phyloP scores from a whole-genome alignment of 352 stramenopile genomes.

The Phytopythium litorale region DNA sequence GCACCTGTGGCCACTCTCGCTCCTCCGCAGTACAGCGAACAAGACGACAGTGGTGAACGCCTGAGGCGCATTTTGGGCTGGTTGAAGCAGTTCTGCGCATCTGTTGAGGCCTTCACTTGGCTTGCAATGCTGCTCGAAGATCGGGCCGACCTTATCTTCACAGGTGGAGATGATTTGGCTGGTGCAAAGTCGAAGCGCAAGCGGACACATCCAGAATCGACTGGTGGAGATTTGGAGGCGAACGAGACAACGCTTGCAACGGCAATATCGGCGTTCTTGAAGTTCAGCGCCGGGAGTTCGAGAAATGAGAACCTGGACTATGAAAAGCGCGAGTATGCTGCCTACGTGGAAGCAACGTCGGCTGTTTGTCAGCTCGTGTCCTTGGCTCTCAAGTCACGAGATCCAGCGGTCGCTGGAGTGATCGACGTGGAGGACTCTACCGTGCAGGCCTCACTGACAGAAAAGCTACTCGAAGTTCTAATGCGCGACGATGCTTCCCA shows the following conservation, averaged over 20 bases:
- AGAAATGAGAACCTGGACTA: neutral
- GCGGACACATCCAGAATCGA: neutral
- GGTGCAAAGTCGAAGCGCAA: neutral
- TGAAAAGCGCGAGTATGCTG: neutral
- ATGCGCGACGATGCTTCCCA: neutral
- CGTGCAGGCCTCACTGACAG: neutral
- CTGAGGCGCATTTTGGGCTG: slow-evolving; percentile 32
- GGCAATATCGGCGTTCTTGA: neutral
- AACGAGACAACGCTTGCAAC: neutral
- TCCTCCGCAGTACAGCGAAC: slow-evolving; percentile 10
- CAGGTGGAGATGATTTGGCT: neutral
- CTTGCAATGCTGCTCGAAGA: slow-evolving; percentile 41
- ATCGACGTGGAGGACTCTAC: neutral
- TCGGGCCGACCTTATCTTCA: slow-evolving; percentile 19
- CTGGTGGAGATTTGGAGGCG: neutral
- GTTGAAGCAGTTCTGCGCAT: slow-evolving; percentile 61
- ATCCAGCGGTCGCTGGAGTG: neutral
- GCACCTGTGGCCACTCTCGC: slow-evolving; percentile 42
- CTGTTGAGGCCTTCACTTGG: slow-evolving; percentile 55
- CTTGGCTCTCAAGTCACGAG: neutral
- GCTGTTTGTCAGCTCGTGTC: neutral
- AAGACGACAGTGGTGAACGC: neutral
- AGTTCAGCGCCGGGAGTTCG: neutral
- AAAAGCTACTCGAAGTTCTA: neutral
- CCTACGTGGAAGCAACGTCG: neutral